Percentiles rank a stretch among this genome's conserved stretches.
Conservation (phyloP, 2,329 filamentous ascomycete genomes). For the Drechmeria coniospora region DNA sequence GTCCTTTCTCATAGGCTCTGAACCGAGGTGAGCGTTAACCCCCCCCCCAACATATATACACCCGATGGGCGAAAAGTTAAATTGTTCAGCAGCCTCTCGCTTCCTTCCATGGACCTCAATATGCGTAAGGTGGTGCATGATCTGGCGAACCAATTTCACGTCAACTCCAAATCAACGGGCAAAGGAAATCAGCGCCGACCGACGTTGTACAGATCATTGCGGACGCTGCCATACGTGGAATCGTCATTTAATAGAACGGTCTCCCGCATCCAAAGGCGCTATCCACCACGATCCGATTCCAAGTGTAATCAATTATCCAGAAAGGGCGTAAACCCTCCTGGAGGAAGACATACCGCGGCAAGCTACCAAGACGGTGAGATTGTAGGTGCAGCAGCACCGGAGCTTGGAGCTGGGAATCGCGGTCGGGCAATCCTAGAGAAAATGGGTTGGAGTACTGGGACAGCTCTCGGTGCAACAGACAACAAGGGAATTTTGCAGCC, state of each 20-base stretch:
- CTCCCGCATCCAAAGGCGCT: constrained; percentile 32
- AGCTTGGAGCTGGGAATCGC: constrained; percentile 68
- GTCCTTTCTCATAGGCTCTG: constrained; percentile 48
- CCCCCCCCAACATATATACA: constrained; percentile 1
- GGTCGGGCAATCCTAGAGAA: constrained; percentile 83
- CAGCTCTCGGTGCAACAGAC: constrained; percentile 61
- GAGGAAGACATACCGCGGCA: constrained; percentile 8
- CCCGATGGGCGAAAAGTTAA: constrained; percentile 3
- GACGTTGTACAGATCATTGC: constrained; percentile 56
- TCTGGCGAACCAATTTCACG: constrained; percentile 55
- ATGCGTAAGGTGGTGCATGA: constrained; percentile 69
- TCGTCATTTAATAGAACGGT: constrained; percentile 34
- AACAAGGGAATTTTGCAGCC: constrained; percentile 84
- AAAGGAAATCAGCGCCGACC: constrained; percentile 59
- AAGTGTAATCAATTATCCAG: constrained; percentile 20
- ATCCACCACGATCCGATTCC: constrained; percentile 37
- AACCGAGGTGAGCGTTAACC: constrained; percentile 39
- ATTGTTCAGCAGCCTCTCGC: constrained; percentile 37
- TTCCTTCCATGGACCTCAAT: constrained; percentile 73
- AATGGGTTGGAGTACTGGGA: constrained; percentile 91
- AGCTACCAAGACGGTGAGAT: constrained; percentile 72
- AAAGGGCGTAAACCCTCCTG: constrained; percentile 12
- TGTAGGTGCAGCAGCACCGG: constrained; percentile 71
- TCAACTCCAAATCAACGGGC: constrained; percentile 76
- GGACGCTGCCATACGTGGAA: constrained; percentile 47